phyloP scores from a whole-genome alignment of 805 yeast species.

The Hermanozyma aechmeae region DNA sequence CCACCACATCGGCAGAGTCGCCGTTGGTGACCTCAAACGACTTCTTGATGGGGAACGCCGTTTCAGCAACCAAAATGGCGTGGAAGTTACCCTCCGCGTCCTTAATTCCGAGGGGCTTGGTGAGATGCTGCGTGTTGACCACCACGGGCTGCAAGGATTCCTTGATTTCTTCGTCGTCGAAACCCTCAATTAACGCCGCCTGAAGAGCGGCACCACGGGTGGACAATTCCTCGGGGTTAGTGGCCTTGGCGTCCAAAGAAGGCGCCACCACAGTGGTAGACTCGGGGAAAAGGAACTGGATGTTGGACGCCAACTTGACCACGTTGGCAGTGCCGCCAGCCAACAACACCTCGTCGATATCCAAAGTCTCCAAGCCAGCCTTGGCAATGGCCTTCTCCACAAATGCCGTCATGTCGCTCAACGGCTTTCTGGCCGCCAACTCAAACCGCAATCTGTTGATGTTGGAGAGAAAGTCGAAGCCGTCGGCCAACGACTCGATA shows the following conservation, averaged over 20 bases:
- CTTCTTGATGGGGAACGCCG: constrained; percentile 86
- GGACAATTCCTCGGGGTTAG: constrained; percentile 81
- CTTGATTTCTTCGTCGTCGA: constrained; percentile 71
- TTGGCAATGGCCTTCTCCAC: constrained; percentile 66
- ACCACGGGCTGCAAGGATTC: constrained; percentile 81
- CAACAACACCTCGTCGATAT: constrained; percentile 82
- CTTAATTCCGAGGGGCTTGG: constrained; percentile 77
- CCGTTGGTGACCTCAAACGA: constrained; percentile 56
- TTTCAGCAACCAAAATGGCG: constrained; percentile 69
- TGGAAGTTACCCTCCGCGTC: constrained; percentile 64
- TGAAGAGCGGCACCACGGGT: constrained; percentile 96
- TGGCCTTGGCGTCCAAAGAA: constrained; percentile 57
- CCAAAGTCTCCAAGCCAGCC: constrained; percentile 78
- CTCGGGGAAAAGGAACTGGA: constrained; percentile 74
- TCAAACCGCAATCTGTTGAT: constrained; percentile 93
- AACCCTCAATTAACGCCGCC: constrained; percentile 77
- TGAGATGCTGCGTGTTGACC: constrained; percentile 78
- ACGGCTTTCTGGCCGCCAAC: constrained; percentile 70
- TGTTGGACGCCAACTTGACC: constrained; percentile 78
- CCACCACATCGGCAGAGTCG: constrained; percentile 45
- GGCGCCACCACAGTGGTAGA: constrained; percentile 70
- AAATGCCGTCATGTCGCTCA: constrained; percentile 67
- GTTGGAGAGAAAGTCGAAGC: constrained; percentile 85
- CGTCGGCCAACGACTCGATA: constrained; percentile 89
- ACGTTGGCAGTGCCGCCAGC: constrained; percentile 91